Evolutionary conservation across 257 asterid genomes (phyloP).

Genomic region (Craterostigma plantagineum): DNA sequence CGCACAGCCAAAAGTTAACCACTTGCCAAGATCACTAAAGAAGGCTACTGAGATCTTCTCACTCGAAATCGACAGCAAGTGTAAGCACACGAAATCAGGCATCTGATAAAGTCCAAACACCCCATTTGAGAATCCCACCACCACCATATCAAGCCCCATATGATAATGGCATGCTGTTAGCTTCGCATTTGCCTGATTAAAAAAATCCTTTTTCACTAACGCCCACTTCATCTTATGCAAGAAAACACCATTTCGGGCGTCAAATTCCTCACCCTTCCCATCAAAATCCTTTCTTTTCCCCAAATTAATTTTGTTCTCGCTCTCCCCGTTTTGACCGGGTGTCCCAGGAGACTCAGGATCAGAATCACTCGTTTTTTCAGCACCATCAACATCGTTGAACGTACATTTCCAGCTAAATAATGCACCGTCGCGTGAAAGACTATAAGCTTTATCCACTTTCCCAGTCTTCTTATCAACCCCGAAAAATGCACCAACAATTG

Average conservation of each 20-base stretch:
- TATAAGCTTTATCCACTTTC: conserved; percentile 32
- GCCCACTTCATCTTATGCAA: conserved; percentile 55
- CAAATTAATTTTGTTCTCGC: conserved; percentile 9
- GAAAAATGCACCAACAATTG: conserved; percentile 62
- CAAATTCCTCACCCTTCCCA: conserved; percentile 19
- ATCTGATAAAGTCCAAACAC: conserved; percentile 87
- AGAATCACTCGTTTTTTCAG: conserved; percentile 20
- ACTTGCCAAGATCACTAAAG: conserved; percentile 79
- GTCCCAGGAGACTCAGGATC: conserved; percentile 82
- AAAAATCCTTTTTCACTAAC: conserved; percentile 57
- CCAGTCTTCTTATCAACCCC: conserved; percentile 52
- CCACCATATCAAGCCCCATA: conserved; percentile 72
- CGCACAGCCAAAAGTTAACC: conserved; percentile 92
- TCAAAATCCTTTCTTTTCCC: conserved; percentile 45
- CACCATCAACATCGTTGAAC: conserved; percentile 14
- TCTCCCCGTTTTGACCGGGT: conserved; percentile 34
- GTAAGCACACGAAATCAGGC: conserved; percentile 87
- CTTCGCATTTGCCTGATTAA: conserved; percentile 76
- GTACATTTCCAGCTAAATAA: conserved; percentile 48
- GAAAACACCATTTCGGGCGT: conserved; percentile 18
- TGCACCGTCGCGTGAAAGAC: conserved; percentile 83
- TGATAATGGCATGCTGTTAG: conserved; percentile 74
- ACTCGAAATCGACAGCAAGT: conserved; percentile 61
- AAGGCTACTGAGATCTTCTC: conserved; percentile 75
- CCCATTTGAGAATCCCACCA: conserved; percentile 90